Evolutionary conservation across 805 yeast genomes (phyloP), one percentile per base, ranked within the genome.

Genomic region (Starmera caribaea): DNA sequence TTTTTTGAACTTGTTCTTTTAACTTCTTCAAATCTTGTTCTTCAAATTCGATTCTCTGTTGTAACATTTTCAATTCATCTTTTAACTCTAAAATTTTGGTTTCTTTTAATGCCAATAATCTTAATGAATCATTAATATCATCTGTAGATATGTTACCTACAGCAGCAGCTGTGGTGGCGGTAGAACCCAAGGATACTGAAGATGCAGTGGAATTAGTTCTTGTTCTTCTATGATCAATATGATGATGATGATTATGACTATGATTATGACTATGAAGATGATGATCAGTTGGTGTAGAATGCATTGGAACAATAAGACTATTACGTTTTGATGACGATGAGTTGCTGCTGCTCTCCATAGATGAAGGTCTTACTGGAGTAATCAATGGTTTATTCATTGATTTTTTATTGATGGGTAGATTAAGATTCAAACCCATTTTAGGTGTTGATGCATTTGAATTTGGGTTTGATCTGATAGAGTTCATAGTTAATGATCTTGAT

Each of bases 71-170:
- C 49, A 81, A 42, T 16, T 63, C 68, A 34, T 68, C 69, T 45
- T 76, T 79, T 34, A 80, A 57, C 47, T 81, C 88, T 37, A 81
- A 69, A 26, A 81, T 63, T 21, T 71, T 73, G 73, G 79, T 73
- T 53, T 82, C 92, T 50, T 79, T 81, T 32, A 74, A 62, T 0
- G 90, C 90, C 35, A 82, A 59, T 8, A 69, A 60, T 44, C 85
- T 67, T 37, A 81, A 58, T 37, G 78, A 72, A 5, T 70, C 74
- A 41, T 74, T 76, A 6, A 79, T 62, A 32, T 68, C 76, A 14
- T 45, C 53, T 7, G 28, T 13, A 16, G 16, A 9, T 8, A 27
- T 11, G n/a, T 33, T 26, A 6, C 13, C 10, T 4, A 27, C 12
- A 13, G 27, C 15, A 9, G 17, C 27, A 33, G 40, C 26, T 16